A percentile compares a stretch with the other conserved stretches of the same genome.
phyloP scores from a whole-genome alignment of 768 basidiomycete species.

The Pisolithus marmoratus region DNA sequence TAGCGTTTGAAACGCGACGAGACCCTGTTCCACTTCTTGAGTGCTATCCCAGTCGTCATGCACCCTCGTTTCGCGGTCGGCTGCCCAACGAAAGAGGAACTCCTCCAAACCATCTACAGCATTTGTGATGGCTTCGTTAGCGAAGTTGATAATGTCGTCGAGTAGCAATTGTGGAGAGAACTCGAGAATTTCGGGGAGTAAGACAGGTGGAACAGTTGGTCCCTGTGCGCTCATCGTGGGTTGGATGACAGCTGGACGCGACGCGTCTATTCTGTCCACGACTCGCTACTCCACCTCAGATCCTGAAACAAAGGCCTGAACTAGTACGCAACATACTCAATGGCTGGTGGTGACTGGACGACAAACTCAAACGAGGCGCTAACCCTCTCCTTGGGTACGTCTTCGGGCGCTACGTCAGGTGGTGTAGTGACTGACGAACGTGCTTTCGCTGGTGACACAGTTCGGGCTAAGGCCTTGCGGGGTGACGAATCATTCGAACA shows the following conservation, averaged over 20 bases:
- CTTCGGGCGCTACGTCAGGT: background rate
- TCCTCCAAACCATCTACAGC: constrained; percentile 77
- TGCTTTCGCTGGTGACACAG: constrained; percentile 32
- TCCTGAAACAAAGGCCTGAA: background rate
- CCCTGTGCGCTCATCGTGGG: constrained; percentile 23
- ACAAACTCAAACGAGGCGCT: constrained; percentile 75
- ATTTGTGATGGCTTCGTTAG: constrained; percentile 72
- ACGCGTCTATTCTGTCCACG: constrained; percentile 14
- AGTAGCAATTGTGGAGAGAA: constrained; percentile 82
- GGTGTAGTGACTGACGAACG: constrained; percentile 1
- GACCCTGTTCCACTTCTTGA: constrained; percentile 71
- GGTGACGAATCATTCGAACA: constrained; percentile 55
- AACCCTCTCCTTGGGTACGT: constrained; percentile 63
- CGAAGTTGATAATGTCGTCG: constrained; percentile 81
- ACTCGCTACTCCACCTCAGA: background rate
- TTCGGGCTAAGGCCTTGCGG: constrained; percentile 55
- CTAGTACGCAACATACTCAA: constrained; percentile 1
- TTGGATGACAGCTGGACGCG: constrained; percentile 11
- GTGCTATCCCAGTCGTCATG: constrained; percentile 51
- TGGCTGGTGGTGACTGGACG: constrained; percentile 56
- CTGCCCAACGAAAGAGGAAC: constrained; percentile 69
- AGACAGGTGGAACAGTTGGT: constrained; percentile 37
- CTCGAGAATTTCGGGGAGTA: constrained; percentile 70
- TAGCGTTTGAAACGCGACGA: constrained; percentile 83
- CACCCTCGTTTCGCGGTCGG: constrained; percentile 48